Base-by-base conservation (phyloP, 2,329 filamentous ascomycete genomes). In the Emydomyces testavorans region DNA sequence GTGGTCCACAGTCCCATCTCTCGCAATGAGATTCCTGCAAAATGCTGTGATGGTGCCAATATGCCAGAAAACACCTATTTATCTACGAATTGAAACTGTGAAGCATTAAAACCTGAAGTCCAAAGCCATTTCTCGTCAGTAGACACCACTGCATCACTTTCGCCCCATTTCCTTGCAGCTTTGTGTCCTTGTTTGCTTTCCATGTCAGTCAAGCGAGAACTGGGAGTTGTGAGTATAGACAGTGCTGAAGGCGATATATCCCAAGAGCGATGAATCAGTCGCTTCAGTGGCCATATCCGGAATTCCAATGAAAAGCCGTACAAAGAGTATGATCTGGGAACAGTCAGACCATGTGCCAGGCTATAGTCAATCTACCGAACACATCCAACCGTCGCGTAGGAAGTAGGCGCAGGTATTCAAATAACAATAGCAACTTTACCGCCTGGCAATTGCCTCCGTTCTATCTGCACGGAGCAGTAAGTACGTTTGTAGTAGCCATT, bases 1-100 rank as follows among this genome's bases (percentile, higher is more conserved):
- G 32, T 34, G 35, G 7, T 31, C 37, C 46, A 23, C 26, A 23
- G 23, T 24, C 37, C 32, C 35, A 32, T 29, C 29, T 36, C 36
- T 24, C 20, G 39, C n/a, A 7, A n/a, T 24, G 20, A 29, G 39
- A 28, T 13, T 41, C 29, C 24, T 21, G 16, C 26, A 38, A 28
- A 47, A 11, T 40, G 28, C 39, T 42, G 32, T 42, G 26, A 26
- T 46, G 39, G 44, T 35, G 37, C 32, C 34, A 26, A 26, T 34
- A 43, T 34, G 28, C 29, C n/a, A 50, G 48, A 51, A 50, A 52
- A 52, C 53, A 56, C 50, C 58, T 50, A 57, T 60, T 60, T 64
- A 64, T 65, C 63, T 65, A 65, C 62, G 58, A 56, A 57, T 52
- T 59, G 57, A 53, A 53, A 61, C 16, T 35, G 20, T 23, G 32